phyloP scores from a whole-genome alignment of 2,329 filamentous ascomycete species.

The Didymella sp. region DNA sequence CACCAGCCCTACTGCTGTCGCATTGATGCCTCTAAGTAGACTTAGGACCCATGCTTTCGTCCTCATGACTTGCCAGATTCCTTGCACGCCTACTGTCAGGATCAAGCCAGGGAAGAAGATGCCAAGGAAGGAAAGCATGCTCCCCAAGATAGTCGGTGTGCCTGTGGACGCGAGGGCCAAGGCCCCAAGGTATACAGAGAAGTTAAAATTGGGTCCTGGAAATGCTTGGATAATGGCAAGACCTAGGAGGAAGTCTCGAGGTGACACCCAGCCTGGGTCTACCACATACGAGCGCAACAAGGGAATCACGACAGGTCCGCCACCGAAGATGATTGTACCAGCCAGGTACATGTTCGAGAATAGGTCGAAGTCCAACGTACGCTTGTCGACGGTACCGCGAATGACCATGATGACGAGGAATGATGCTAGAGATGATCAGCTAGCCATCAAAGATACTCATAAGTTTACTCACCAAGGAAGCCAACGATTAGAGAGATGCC shows the following conservation, averaged over 20 bases:
- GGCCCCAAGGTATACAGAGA: slow-evolving; percentile 53
- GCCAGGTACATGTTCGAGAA: slow-evolving; percentile 78
- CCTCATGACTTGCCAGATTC: slow-evolving; percentile 50
- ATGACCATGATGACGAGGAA: slow-evolving; percentile 65
- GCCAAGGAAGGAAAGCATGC: slow-evolving; percentile 49
- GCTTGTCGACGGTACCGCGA: slow-evolving; percentile 49
- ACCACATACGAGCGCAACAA: slow-evolving; percentile 61
- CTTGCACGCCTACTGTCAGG: slow-evolving; percentile 48
- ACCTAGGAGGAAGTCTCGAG: slow-evolving; percentile 75
- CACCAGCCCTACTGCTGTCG: slow-evolving; percentile 53
- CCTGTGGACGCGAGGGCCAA: slow-evolving; percentile 43
- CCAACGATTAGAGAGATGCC: slow-evolving; percentile 48
- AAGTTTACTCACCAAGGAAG: slow-evolving; percentile 57
- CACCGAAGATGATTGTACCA: slow-evolving; percentile 64
- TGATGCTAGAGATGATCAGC: slow-evolving; percentile 45
- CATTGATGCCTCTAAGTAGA: slow-evolving; percentile 51
- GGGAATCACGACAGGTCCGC: slow-evolving; percentile 56
- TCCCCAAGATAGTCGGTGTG: slow-evolving; percentile 43
- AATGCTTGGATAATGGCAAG: slow-evolving; percentile 75
- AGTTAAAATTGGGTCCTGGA: slow-evolving; percentile 69
- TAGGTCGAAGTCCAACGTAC: slow-evolving; percentile 63
- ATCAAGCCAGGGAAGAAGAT: slow-evolving; percentile 53
- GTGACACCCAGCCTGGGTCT: slow-evolving; percentile 71
- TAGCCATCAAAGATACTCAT: not conserved
- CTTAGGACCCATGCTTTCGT: slow-evolving; percentile 45